phyloP scores from a whole-genome alignment of 2,329 filamentous ascomycete species.

The Venturia pyrina region DNA sequence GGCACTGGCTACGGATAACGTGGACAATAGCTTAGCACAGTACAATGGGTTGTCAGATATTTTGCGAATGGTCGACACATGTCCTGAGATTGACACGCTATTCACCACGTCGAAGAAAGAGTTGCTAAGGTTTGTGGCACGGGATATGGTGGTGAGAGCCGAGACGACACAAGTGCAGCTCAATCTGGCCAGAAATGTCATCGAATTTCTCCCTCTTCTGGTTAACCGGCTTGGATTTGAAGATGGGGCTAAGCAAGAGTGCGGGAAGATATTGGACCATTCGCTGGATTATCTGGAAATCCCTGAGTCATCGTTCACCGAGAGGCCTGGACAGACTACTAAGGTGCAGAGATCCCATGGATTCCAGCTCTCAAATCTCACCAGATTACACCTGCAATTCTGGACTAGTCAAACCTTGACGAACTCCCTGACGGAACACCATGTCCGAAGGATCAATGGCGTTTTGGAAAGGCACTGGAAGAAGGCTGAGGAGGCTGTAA shows the following conservation, averaged over 20 bases:
- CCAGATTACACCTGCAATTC: background rate
- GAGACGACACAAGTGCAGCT: background rate
- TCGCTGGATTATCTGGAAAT: background rate
- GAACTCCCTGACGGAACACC: background rate
- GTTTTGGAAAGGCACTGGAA: background rate
- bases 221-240: background rate
- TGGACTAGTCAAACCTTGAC: background rate
- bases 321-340: background rate
- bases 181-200: background rate
- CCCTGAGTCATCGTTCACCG: background rate
- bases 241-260: background rate
- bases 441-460: background rate
- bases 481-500: background rate
- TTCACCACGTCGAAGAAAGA: constrained; percentile 18
- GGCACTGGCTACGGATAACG: background rate
- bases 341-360: background rate
- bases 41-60: background rate
- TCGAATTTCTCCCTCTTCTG: background rate
- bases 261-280: background rate
- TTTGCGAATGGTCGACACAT: background rate
- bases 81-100: background rate
- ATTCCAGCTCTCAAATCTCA: background rate
- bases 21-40: background rate
- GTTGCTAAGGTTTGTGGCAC: constrained; percentile 45
- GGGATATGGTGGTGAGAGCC: background rate